These are phyloP conservation scores for Diaporthe velutina DNA, from an alignment of 2,329 filamentous ascomycete species.

Conservation along the genomic window DNA sequence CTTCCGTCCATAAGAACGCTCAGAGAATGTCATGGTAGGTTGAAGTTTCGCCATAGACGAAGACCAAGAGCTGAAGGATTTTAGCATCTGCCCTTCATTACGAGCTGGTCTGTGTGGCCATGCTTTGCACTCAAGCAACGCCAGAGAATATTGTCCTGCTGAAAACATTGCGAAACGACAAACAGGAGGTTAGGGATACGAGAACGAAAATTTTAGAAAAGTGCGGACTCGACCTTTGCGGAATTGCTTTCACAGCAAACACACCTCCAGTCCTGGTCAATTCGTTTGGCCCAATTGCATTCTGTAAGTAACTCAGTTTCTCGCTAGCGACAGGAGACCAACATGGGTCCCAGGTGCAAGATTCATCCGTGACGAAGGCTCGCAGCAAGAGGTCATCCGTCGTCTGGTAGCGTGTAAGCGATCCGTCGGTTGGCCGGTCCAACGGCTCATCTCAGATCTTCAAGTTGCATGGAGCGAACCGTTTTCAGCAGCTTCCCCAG, in stretches of 20 bases:
- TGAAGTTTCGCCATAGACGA: neutral
- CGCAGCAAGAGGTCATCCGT: constrained; percentile 50
- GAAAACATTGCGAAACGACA: neutral
- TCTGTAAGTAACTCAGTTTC: constrained; percentile 50
- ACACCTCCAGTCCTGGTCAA: constrained; percentile 59
- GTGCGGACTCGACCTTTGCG: constrained; percentile 55
- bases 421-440: constrained; percentile 52
- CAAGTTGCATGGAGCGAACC: neutral
- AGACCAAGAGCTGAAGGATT: neutral
- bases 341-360: constrained; percentile 46
- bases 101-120: neutral
- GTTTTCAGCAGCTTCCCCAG: neutral
- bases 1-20: constrained; percentile 47
- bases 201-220: neutral
- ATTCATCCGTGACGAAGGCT: constrained; percentile 45
- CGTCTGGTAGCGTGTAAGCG: constrained; percentile 51
- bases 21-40: neutral
- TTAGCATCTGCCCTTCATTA: neutral
- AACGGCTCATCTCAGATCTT: neutral
- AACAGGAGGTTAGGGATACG: neutral
- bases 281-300: constrained; percentile 61
- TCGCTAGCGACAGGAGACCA: neutral
- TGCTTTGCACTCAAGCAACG: neutral
- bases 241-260: constrained; percentile 58
- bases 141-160: neutral